Evolutionary conservation across 2,329 filamentous ascomycete genomes (phyloP).

Genomic region (Teratosphaeria pseudoeucalypti): DNA sequence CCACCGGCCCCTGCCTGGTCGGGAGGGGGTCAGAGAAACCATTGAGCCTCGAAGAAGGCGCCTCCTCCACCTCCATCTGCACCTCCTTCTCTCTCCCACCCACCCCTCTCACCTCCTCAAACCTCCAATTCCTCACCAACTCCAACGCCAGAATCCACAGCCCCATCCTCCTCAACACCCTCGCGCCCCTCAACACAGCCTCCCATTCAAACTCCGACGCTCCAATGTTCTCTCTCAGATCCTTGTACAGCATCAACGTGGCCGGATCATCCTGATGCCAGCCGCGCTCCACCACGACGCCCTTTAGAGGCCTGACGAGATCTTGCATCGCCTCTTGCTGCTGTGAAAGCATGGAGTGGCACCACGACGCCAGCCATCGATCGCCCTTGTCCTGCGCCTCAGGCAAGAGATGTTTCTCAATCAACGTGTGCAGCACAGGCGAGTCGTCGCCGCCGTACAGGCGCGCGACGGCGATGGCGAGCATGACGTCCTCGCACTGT

Average conservation of each 20-base stretch:
- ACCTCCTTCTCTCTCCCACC: neutral
- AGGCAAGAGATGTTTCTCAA: conserved; percentile 70
- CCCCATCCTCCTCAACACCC: conserved; percentile 33
- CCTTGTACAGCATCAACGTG: conserved; percentile 74
- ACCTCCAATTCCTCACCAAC: conserved; percentile 74
- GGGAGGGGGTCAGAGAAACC: conserved; percentile 2
- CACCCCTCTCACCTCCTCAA: conserved; percentile 35
- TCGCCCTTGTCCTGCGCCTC: conserved; percentile 73
- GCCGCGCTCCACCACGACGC: conserved; percentile 41
- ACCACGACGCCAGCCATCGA: conserved; percentile 90
- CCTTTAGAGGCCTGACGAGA: conserved; percentile 60
- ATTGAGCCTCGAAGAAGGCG: conserved; percentile 14
- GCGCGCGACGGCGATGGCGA: conserved; percentile 78
- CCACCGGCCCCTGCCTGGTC: neutral
- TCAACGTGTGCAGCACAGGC: conserved; percentile 58
- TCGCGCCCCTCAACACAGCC: conserved; percentile 76
- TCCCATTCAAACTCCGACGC: conserved; percentile 22
- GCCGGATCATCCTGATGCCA: conserved; percentile 81
- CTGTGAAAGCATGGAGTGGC: conserved; percentile 80
- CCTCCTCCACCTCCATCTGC: conserved; percentile 7
- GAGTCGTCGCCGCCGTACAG: conserved; percentile 82
- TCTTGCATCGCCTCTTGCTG: conserved; percentile 75
- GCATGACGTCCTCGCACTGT: conserved; percentile 77
- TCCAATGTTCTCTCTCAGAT: conserved; percentile 65
- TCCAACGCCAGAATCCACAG: conserved; percentile 84